Evolutionary conservation across 2,329 filamentous ascomycete species (phyloP).

Genomic region (Trichoderma koningiopsis): DNA sequence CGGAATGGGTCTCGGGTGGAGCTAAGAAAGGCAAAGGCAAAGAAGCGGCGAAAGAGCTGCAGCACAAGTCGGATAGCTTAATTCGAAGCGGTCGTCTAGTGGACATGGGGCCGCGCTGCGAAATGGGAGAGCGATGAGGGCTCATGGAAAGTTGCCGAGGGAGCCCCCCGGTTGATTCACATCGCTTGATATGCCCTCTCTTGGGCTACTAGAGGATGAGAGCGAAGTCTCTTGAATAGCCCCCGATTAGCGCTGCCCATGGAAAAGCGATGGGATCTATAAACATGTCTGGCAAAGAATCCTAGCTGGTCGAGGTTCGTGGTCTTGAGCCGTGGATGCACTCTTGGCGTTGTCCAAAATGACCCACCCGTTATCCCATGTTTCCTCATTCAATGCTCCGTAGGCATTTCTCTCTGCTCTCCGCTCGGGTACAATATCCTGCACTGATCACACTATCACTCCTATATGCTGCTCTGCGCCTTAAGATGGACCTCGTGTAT

Average conservation of each 20-base stretch:
- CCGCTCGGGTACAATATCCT: background rate
- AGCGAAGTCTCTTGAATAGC: slow-evolving; percentile 6
- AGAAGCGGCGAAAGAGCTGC: background rate
- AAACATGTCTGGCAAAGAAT: background rate
- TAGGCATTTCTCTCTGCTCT: background rate
- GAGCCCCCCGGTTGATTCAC: background rate
- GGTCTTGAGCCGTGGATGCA: background rate
- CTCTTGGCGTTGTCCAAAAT: slow-evolving; percentile 1
- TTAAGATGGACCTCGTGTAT: background rate
- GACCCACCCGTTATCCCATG: slow-evolving; percentile 3
- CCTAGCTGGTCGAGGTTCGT: background rate
- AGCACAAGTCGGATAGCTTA: background rate
- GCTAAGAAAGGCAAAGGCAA: background rate
- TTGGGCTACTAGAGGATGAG: background rate
- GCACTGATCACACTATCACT: background rate
- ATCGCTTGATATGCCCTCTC: background rate
- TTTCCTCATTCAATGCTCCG: background rate
- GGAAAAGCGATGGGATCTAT: slow-evolving; percentile 3
- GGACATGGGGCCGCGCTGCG: background rate
- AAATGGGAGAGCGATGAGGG: background rate
- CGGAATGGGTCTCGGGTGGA: slow-evolving; percentile 9
- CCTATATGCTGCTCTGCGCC: background rate
- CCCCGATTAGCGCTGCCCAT: slow-evolving; percentile 13
- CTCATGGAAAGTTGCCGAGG: slow-evolving; percentile 12
- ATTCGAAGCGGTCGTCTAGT: background rate